Evolutionary conservation across 768 basidiomycete species (phyloP), one percentile per base, ranked within the genome.

Genomic region (Amanita polypyramis): DNA sequence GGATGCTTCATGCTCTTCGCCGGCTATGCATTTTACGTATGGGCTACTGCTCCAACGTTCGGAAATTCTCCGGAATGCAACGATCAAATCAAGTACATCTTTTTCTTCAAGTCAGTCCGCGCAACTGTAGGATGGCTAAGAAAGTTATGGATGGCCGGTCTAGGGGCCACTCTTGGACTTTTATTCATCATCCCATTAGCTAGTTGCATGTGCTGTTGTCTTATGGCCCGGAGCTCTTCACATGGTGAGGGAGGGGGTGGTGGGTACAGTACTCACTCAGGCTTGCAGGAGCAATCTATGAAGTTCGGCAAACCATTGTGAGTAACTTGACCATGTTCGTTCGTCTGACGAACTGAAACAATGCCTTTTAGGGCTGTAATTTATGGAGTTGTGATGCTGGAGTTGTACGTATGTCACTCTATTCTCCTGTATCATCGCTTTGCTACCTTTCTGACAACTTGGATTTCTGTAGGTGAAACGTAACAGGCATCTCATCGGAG

Each of bases 111-210:
- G 29, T 46, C 38, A 20, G 53, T 54, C 3, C 46, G 47, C 6
- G 53, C 51, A 33, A 54, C 53, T 5, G 53, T 38, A n/a, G 39
- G 39, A 3, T 54, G 53, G 53, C 20, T 54, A 8, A 43, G 53
- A 37, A 45, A 33, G 17, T 15, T 54, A 21, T 54, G 53, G 53
- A 51, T 54, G 43, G 46, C 40, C 23, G 51, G 51, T 6, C 38
- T 54, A 10, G 42, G 46, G 9, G 14, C 44, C 10, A 41, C 30
- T 1, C 47, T 48, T n/a, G 38, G 37, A 25, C 7, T 48, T 4
- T 1, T 48, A 20, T 11, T 39, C 11, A 4, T 48, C 20, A 11
- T 48, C 9, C 47, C 47, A 4, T 2, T 48, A 17, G 20, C 29
- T 23, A 27, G 19, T 11, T 40, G 25, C 19, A 14, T 43, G 15